phyloP scores from a whole-genome alignment of 2,329 filamentous ascomycete genomes.

The Penicillium olsonii region DNA sequence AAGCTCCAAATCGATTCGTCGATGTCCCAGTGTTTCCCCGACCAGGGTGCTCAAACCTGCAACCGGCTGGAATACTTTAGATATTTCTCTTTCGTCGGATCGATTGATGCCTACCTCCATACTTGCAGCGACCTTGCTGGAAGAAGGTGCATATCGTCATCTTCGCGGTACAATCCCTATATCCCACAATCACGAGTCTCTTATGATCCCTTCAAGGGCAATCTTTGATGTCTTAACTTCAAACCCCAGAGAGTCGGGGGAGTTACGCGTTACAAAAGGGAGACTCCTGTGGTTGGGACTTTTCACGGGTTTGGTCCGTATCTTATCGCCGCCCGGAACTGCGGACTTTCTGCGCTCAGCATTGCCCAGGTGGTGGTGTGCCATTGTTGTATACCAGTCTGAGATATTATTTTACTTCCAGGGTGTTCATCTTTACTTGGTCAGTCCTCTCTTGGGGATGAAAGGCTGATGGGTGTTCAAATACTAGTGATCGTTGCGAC shows the following conservation, averaged over 20 bases:
- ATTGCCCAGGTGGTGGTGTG: background rate
- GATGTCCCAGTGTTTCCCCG: constrained; percentile 36
- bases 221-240: too few species aligned
- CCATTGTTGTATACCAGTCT: too few species aligned
- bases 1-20: constrained; percentile 62
- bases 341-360: too few species aligned
- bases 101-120: constrained; percentile 56
- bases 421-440: too few species aligned
- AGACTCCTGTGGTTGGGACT: constrained; percentile 7
- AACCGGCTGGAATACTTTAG: constrained; percentile 49
- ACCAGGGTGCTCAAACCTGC: constrained; percentile 61
- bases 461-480: too few species aligned
- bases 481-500: too few species aligned
- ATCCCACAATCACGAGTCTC: too few species aligned
- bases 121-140: constrained; percentile 65
- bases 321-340: constrained; percentile 3
- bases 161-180: constrained; percentile 9
- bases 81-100: background rate
- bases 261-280: background rate
- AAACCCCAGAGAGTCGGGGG: background rate
- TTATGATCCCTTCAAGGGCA: too few species aligned
- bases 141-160: constrained; percentile 64
- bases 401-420: too few species aligned
- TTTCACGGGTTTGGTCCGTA: constrained; percentile 6
- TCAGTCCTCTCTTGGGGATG: too few species aligned